Base-by-base conservation (phyloP, 225 moss, liverwort and hornwort species). In the Polytrichum formosum region DNA sequence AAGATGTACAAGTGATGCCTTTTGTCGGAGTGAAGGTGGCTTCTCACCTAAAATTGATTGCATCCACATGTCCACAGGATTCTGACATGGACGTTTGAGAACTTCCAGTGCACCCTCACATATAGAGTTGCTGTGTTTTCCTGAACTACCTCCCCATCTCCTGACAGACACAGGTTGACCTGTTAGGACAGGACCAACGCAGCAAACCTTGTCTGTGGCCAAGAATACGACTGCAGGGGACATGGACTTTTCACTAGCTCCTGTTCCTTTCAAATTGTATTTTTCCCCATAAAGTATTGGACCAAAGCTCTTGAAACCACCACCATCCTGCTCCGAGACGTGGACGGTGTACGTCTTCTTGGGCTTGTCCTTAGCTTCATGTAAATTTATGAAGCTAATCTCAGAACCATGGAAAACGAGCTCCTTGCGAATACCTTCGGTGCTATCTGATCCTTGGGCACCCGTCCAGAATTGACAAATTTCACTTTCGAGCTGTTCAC, bases 181-280 rank as follows among this genome's bases (percentile, higher is more conserved):
- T 19, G 68, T 68, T 17, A 68, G 55, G 2, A 68, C 68, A 68
- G 68, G 68, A 55, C 68, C 28, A 17, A 28, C 25, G 7, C 9
- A 18, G 28, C 54, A 68, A 25, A 18, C 55, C 27, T 28, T 55
- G 0, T 27, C 28, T 54, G 55, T 29, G 55, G 68, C 5, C 27
- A 18, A 55, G 20, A 68, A 68, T 27, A 2, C 28, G 7, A 68
- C 23, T 13, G 10, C 13, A 13, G 13, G 0, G 4, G 46, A 4
- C 0, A 0, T 13, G 46, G 19, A 23, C 7, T 55, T 21, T 7
- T 17, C n/a, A 16, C 26, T 55, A 2, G 18, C 37, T 27, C 5
- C 37, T 56, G 28, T 26, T 55, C 1, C 1, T 55, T 28, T 26
- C 27, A 68, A 28, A 54, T 20, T 13, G 28, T 29, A 55, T 5